Percentiles rank a stretch among this genome's conserved stretches.
Conservation (phyloP, 306 rosid genomes). For the Malus fusca region DNA sequence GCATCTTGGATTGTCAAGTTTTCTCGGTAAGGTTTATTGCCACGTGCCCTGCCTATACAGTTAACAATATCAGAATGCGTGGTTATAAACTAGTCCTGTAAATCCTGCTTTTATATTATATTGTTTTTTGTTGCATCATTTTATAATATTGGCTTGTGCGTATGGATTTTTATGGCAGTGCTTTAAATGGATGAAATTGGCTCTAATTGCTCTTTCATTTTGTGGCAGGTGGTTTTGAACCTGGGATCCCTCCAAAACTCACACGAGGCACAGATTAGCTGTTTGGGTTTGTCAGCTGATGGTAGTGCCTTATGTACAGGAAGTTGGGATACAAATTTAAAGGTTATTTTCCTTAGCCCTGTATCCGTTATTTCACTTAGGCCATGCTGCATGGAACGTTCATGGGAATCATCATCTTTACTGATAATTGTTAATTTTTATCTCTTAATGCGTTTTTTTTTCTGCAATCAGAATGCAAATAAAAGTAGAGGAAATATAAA, state of each 20-base stretch:
- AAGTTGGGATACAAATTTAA: constrained; percentile 91
- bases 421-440: not conserved
- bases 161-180: not conserved
- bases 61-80: not conserved
- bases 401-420: not conserved
- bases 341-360: constrained; percentile 48
- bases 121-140: not conserved
- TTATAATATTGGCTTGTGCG: not conserved
- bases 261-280: constrained; percentile 67
- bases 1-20: not conserved
- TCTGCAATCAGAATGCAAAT: not conserved
- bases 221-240: constrained; percentile 72
- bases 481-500: not conserved
- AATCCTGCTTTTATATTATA: not conserved
- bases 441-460: not conserved
- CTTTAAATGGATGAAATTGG: not conserved
- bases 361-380: not conserved
- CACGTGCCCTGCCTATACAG: too few relatives aligned
- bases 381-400: not conserved
- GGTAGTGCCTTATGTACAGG: constrained; percentile 99
- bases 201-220: constrained; percentile 7
- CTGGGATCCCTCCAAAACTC: constrained; percentile 87
- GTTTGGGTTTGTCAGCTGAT: constrained; percentile 96
- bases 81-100: not conserved
- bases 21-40: not conserved